Conservation (phyloP, 2,329 filamentous ascomycete genomes). For the Paecilomyces formosus region DNA sequence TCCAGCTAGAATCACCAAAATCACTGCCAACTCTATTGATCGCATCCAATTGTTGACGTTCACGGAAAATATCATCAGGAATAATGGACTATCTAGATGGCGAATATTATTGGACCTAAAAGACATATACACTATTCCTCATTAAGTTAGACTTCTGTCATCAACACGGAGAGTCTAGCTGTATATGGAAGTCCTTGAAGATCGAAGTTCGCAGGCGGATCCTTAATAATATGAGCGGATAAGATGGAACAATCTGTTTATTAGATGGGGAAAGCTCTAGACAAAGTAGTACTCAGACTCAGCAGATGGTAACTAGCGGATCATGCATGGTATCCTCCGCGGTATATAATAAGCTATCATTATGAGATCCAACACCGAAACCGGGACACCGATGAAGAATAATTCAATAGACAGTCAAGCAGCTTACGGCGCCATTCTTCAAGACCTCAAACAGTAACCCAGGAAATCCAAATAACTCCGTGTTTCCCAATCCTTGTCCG, state of each 20-base stretch:
- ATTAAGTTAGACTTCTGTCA: neutral
- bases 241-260: neutral
- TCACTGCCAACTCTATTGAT: too few relatives aligned
- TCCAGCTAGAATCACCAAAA: too few relatives aligned
- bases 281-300: neutral
- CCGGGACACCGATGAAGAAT: neutral
- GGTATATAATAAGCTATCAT: neutral
- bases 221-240: neutral
- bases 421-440: conserved; percentile 84
- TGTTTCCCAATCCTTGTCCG: conserved; percentile 58
- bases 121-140: neutral
- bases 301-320: neutral
- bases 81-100: too few relatives aligned
- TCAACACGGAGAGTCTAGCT: too few relatives aligned
- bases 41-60: too few relatives aligned
- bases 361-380: neutral
- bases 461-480: conserved; percentile 87
- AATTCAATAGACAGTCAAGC: conserved; percentile 74
- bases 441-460: conserved; percentile 92
- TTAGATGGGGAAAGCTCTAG: neutral
- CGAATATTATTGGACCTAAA: too few relatives aligned
- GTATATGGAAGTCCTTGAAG: too few relatives aligned
- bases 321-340: neutral
- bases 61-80: too few relatives aligned
- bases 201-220: too few relatives aligned